Evolutionary conservation across 768 basidiomycete genomes (phyloP), one percentile per base, ranked within the genome.

Genomic region (Cyathus striatus): DNA sequence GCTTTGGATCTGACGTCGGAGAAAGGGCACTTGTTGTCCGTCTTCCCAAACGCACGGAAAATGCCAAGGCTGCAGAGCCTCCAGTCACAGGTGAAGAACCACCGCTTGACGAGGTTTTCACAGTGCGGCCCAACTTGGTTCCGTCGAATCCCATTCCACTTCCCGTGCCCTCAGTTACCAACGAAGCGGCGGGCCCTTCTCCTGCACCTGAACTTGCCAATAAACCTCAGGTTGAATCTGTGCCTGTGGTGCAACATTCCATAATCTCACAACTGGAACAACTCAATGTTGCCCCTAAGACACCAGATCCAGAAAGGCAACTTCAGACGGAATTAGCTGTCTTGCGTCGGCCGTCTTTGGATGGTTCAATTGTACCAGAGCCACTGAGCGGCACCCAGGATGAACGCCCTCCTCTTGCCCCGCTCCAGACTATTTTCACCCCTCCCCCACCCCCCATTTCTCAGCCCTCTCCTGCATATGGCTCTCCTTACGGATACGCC

Each of bases 401-500:
- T 26, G 64, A 64, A 34, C 62, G 59, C 37, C 63, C 65, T 27
- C 43, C 62, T n/a, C 59, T 73, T 22, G 61, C 69, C 21, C 60
- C 65, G 40, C 48, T 75, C 20, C 69, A 70, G 49, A 66, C 72
- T 3, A 60, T 61, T 14, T 75, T 70, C 50, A 66, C 66, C 13
- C 69, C 70, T 1, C 69, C 70, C 3, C 45, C 53, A 12, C 69
- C 70, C 3, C 45, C 53, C 13, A 38, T 63, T 24, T 47, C 64
- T 5, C 68, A 70, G 41, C 57, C 62, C 32, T 78, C 86, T 1
- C 79, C 85, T 9, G 70, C 73, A 1, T 88, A 78, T 48, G 72
- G 75, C n/a, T 81, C 88, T 6, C 76, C 85, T 13, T 90, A 86
- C 42, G 65, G 66, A 2, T 86, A 78, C 57, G 67, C 71, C 5